Conservation (phyloP, 257 asterid genomes). For the Fraxinus anomala region DNA sequence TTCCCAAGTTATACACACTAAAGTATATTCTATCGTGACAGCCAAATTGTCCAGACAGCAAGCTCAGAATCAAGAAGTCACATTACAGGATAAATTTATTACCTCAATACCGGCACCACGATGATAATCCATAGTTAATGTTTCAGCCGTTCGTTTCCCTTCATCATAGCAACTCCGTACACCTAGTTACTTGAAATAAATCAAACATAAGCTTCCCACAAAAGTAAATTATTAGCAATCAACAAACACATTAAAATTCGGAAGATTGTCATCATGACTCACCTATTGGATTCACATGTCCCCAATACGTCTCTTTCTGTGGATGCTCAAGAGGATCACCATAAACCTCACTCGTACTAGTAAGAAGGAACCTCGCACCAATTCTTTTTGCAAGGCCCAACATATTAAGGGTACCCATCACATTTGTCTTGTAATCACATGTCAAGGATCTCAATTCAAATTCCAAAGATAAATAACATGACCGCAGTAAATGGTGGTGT, state of each 20-base stretch:
- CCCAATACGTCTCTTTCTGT: slow-evolving; percentile 98
- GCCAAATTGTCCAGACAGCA: neutral
- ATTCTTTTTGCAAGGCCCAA: slow-evolving; percentile 97
- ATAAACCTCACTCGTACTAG: slow-evolving; percentile 97
- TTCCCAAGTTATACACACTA: neutral
- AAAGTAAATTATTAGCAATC: slow-evolving; percentile 12
- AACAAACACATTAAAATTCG: neutral
- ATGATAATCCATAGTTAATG: slow-evolving; percentile 96
- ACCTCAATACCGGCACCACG: slow-evolving; percentile 94
- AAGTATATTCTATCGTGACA: slow-evolving; percentile 1
- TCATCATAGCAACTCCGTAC: slow-evolving; percentile 95
- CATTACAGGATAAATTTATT: slow-evolving; percentile 15
- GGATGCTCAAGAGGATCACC: slow-evolving; percentile 99
- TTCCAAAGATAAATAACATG: slow-evolving; percentile 9
- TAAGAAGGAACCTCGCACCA: slow-evolving; percentile 80
- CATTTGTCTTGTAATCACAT: slow-evolving; percentile 78
- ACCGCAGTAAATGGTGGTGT: neutral
- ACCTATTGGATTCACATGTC: slow-evolving; percentile 96
- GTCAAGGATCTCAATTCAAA: slow-evolving; percentile 60
- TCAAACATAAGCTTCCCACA: slow-evolving; percentile 20
- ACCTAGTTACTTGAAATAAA: slow-evolving; percentile 45
- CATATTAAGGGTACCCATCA: slow-evolving; percentile 97
- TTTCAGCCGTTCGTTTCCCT: slow-evolving; percentile 94
- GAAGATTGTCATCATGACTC: slow-evolving; percentile 19
- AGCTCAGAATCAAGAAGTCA: slow-evolving; percentile 2